Evolutionary conservation across 306 rosid genomes (phyloP), one percentile per base, ranked within the genome.

Genomic region (Potentilla sterilis): DNA sequence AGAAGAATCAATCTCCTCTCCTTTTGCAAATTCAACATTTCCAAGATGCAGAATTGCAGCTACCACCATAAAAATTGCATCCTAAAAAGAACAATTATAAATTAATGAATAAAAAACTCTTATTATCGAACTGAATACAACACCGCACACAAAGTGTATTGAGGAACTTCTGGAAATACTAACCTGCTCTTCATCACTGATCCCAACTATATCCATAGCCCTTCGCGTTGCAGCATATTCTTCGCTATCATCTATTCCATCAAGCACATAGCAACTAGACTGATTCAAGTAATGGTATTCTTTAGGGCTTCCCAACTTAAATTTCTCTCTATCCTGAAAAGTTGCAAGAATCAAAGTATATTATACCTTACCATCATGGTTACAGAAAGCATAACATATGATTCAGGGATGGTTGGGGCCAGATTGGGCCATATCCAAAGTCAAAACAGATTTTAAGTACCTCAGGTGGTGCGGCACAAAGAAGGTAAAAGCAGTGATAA

Each of bases 141-240:
- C 40, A 81, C 66, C 44, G 81, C 75, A 58, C 22, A 32, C 62
- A 32, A 11, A 67, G 19, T 69, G 47, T 9, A 67, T 65, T 21
- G 43, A 59, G 71, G 74, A 83, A 79, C 32, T 75, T 46, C 13
- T 59, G 54, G 68, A 69, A 87, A 74, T 79, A 80, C 78, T 52
- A 47, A 89, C 99, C 89, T 96, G 99, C 85, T 96, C 99, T 80
- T 86, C 97, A 75, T 96, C 98, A 69, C 94, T 90, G 89, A 96
- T 96, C 84, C 99, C 99, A 81, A 96, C 97, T 73, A 96, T 51
- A 91, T 96, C 99, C 99, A 96, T 96, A 57, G 99, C 99, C 85
- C 99, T 89, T 85, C 98, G 85, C 51, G 99, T 96, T 18, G 91
- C 97, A 78, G 91, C 91, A 89, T 96, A 96, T 86, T 96, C 99